A percentile compares a stretch with the other conserved stretches of the same genome.
phyloP scores from a whole-genome alignment of 164 flowering plant genomes.

The Annona cherimola region DNA sequence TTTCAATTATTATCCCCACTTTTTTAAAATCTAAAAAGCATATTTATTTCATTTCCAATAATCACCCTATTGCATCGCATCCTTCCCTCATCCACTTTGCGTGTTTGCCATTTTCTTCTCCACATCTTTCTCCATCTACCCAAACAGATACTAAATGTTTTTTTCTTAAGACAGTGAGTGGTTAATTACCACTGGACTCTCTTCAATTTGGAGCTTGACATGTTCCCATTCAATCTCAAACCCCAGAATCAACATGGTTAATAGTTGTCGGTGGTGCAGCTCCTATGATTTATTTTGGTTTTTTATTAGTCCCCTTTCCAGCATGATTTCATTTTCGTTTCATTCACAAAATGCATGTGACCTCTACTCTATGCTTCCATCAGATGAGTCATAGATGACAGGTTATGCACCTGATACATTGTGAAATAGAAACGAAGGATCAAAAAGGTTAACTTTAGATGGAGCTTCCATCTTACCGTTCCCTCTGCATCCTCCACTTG shows the following conservation, averaged over 20 bases:
- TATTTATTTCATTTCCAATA: no score
- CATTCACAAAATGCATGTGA: background rate
- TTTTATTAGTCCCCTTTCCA: background rate
- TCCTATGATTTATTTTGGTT: background rate
- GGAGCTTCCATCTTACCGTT: background rate
- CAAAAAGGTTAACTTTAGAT: background rate
- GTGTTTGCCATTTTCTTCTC: no score
- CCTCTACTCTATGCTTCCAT: background rate
- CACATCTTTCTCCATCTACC: no score
- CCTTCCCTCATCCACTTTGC: no score
- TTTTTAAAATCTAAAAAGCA: no score
- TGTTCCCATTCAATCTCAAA: background rate
- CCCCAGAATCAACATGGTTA: background rate
- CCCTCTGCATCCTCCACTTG: no score
- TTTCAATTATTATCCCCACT: no score
- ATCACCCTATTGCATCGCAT: no score
- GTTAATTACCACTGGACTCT: background rate
- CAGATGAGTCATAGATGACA: background rate
- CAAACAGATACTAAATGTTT: no score
- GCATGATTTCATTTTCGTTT: no score
- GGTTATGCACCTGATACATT: background rate
- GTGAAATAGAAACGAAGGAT: background rate
- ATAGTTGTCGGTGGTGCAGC: background rate
- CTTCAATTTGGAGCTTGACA: background rate
- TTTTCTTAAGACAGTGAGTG: background rate